Evolutionary conservation across 768 basidiomycete species (phyloP).

Genomic region (Termitomyces sp.): DNA sequence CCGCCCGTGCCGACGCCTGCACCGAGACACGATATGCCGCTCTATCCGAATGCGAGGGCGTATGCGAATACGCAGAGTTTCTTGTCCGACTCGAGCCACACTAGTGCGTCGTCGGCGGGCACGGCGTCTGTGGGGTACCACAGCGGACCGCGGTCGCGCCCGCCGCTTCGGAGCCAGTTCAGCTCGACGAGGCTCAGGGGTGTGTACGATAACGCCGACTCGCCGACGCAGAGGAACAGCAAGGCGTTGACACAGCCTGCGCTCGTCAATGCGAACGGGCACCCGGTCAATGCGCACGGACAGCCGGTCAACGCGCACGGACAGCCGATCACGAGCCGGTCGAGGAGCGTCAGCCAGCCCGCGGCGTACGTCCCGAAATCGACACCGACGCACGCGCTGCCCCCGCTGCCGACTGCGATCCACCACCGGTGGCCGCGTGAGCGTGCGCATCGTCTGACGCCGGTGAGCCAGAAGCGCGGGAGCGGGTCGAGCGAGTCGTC

Average conservation of each 20-base stretch:
- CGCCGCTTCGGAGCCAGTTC: slow-evolving; percentile 60
- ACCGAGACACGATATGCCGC: not conserved
- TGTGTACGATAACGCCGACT: slow-evolving; percentile 42
- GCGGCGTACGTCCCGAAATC: slow-evolving; percentile 57
- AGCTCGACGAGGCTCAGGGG: slow-evolving; percentile 57
- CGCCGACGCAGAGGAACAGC: slow-evolving; percentile 15
- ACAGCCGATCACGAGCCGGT: slow-evolving; percentile 41
- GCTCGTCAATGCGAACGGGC: slow-evolving; percentile 19
- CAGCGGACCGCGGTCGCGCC: slow-evolving; percentile 28
- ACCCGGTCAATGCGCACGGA: slow-evolving; percentile 24
- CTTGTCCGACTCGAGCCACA: slow-evolving; percentile 37
- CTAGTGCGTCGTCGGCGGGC: slow-evolving; percentile 18
- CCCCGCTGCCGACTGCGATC: slow-evolving; percentile 32
- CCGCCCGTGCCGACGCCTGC: slow-evolving; percentile 29
- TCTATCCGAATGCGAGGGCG: slow-evolving; percentile 23
- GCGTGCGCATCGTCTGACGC: slow-evolving; percentile 30
- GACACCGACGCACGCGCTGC: slow-evolving; percentile 39
- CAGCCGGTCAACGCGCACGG: slow-evolving; percentile 21
- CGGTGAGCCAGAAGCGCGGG: slow-evolving; percentile 58
- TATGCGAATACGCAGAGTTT: slow-evolving; percentile 35
- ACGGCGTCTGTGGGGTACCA: slow-evolving; percentile 10
- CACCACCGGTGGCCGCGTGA: slow-evolving; percentile 42
- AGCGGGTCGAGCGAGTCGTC: slow-evolving; percentile 85
- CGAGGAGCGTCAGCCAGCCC: slow-evolving; percentile 78
- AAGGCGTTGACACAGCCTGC: slow-evolving; percentile 16